Evolutionary conservation across 345 rosid species (phyloP).

Genomic region (Eucalyptus erythrocorys): DNA sequence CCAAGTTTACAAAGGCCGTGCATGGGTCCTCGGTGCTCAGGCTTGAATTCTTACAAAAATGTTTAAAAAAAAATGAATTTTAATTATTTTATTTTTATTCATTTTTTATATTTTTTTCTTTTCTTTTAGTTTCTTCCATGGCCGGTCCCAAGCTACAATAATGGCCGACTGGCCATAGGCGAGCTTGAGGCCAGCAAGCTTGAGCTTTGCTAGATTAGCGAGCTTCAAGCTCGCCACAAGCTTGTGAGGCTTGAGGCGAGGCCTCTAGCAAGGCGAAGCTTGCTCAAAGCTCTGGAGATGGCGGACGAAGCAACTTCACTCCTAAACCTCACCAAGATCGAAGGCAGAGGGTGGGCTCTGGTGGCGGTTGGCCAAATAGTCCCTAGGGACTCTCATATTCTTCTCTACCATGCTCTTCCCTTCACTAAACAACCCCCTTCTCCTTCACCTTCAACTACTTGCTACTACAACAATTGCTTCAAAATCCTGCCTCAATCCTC

Average conservation of each 20-base stretch:
- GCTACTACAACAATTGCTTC: constrained; percentile 55
- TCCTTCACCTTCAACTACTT: not conserved
- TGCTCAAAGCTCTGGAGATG: not conserved
- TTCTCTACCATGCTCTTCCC: constrained; percentile 57
- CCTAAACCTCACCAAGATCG: constrained; percentile 25
- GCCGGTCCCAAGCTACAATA: rapidly evolving
- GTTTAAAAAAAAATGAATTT: no score
- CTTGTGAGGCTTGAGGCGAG: not conserved
- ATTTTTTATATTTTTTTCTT: no score
- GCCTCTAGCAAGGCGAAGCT: not conserved
- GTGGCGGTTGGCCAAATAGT: constrained; percentile 58
- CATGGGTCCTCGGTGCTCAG: not conserved
- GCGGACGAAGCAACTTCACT: not conserved
- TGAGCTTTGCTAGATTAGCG: not conserved
- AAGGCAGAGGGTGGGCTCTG: constrained; percentile 55
- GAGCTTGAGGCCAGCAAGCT: no score
- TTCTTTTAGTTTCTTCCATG: no score
- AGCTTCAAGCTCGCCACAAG: not conserved
- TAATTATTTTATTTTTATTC: no score
- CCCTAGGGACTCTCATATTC: constrained; percentile 60
- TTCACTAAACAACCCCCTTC: not conserved
- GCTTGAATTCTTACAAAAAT: not conserved
- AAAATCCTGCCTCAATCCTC: constrained; percentile 2
- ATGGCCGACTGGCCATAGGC: no score
- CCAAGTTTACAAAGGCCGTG: no score